phyloP scores from a whole-genome alignment of 1,284 basidiomycete species.

The Apiotrichum domesticum region DNA sequence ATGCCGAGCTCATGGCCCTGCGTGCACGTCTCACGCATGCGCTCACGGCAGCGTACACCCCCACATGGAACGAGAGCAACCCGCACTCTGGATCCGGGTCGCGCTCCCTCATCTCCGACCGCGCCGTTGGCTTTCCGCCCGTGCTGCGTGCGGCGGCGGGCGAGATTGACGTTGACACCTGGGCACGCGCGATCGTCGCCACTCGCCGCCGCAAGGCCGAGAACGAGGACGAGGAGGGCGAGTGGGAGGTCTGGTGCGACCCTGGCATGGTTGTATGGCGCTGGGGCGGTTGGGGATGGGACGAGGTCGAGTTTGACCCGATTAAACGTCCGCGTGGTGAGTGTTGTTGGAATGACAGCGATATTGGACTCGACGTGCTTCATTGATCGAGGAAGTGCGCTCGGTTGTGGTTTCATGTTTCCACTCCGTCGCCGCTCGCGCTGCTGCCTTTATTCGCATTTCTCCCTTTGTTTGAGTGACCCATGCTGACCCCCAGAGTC shows the following conservation, averaged over 20 bases:
- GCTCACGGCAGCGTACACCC: slow-evolving; percentile 22
- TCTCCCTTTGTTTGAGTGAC: background rate
- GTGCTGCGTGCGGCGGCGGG: slow-evolving; percentile 28
- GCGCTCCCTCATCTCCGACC: slow-evolving; percentile 39
- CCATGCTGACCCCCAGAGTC: slow-evolving; percentile 21
- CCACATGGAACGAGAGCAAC: slow-evolving; percentile 37
- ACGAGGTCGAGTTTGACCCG: slow-evolving; percentile 42
- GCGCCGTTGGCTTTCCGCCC: slow-evolving; percentile 30
- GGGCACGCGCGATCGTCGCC: slow-evolving; percentile 30
- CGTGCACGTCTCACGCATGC: slow-evolving; percentile 23
- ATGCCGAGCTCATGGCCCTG: slow-evolving; percentile 26
- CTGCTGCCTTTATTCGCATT: no score
- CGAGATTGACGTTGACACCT: slow-evolving; percentile 29
- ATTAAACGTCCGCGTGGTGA: slow-evolving; percentile 32
- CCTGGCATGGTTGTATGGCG: slow-evolving; percentile 45
- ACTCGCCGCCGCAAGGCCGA: slow-evolving; percentile 8
- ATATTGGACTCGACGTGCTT: no score
- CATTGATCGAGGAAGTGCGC: no score
- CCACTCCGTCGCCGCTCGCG: no score
- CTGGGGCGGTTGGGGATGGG: slow-evolving; percentile 45
- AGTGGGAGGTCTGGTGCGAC: slow-evolving; percentile 48
- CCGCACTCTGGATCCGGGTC: slow-evolving; percentile 36
- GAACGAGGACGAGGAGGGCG: slow-evolving; percentile 21
- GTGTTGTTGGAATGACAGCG: slow-evolving; percentile 3
- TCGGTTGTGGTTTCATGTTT: no score